Percentiles rank a stretch among this genome's conserved stretches.
Conservation (phyloP, 768 basidiomycete genomes). For the Agaricus subrufescens region DNA sequence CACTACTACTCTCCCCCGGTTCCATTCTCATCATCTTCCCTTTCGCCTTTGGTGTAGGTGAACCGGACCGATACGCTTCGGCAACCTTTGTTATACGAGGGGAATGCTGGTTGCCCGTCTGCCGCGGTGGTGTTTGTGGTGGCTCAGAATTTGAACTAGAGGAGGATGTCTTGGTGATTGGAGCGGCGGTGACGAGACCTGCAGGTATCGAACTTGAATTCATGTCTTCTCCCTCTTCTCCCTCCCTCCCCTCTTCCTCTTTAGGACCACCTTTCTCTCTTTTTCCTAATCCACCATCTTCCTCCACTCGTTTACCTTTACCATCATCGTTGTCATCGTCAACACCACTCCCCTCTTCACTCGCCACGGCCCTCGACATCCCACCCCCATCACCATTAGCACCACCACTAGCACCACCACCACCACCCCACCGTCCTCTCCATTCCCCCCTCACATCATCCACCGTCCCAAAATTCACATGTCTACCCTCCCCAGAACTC, state of each 20-base stretch:
- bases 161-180: not conserved
- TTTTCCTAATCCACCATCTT: not conserved
- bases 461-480: too few species aligned
- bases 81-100: not conserved
- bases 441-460: too few species aligned
- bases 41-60: constrained; percentile 6
- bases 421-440: too few species aligned
- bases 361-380: not conserved
- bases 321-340: not conserved
- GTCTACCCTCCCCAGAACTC: constrained; percentile 1
- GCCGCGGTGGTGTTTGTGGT: constrained; percentile 4
- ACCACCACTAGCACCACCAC: too few species aligned
- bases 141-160: too few species aligned
- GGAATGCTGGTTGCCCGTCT: not conserved
- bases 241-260: not conserved
- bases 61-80: not conserved
- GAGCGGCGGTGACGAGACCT: constrained; percentile 2
- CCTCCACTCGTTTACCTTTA: not conserved
- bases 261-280: not conserved
- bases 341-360: not conserved
- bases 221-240: not conserved
- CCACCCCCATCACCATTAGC: too few species aligned
- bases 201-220: not conserved
- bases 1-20: not conserved
- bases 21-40: not conserved